These are phyloP conservation scores for Xerocomus cyaneibrunnescens DNA, from an alignment of 1,284 basidiomycete genomes.

Conservation along the genomic window DNA sequence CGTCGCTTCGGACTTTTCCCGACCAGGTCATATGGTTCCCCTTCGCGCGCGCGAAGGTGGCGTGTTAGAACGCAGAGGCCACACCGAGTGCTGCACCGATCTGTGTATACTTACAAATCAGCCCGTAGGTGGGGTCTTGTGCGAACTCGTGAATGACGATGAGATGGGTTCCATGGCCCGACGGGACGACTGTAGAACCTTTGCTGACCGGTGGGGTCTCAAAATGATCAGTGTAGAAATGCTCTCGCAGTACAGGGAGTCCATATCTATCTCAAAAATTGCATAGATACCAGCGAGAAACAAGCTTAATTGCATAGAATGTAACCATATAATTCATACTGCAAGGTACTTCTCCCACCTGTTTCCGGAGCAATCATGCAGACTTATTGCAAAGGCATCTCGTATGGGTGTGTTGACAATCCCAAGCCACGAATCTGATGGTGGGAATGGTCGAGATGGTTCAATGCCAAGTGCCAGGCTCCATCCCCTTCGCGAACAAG, in stretches of 20 bases:
- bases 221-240: constrained; percentile 94
- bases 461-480: too few species aligned
- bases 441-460: too few species aligned
- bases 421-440: too few species aligned
- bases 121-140: constrained; percentile 83
- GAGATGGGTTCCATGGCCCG: constrained; percentile 92
- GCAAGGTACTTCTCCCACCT: too few species aligned
- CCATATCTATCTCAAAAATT: neutral
- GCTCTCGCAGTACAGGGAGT: constrained; percentile 48
- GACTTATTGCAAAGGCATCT: too few species aligned
- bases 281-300: neutral
- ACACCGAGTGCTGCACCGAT: constrained; percentile 93
- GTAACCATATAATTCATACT: too few species aligned
- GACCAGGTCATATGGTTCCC: constrained; percentile 96
- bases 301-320: neutral
- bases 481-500: too few species aligned
- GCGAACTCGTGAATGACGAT: constrained; percentile 95
- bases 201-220: constrained; percentile 90
- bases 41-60: constrained; percentile 87
- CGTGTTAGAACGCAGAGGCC: constrained; percentile 81
- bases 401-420: too few species aligned
- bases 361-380: too few species aligned
- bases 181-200: constrained; percentile 89
- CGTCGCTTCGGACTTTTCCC: constrained; percentile 77
- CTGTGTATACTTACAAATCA: constrained; percentile 81